Evolutionary conservation across 2,329 filamentous ascomycete genomes (phyloP).

Genomic region (Sporothrix variecibatus): DNA sequence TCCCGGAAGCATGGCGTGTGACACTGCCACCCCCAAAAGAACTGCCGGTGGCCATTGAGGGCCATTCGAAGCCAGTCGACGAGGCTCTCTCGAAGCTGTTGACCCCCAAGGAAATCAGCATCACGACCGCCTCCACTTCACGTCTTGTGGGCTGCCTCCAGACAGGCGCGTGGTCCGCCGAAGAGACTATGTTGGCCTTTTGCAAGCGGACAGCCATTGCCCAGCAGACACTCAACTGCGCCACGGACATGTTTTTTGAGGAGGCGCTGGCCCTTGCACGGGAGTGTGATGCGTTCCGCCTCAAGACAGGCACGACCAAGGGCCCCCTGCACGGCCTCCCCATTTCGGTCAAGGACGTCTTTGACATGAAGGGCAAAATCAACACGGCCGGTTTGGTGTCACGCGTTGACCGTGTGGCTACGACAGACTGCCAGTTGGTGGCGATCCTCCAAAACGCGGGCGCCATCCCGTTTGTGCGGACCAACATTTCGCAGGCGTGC

Average conservation of each 20-base stretch:
- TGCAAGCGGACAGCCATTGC: conserved; percentile 49
- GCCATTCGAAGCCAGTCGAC: background rate
- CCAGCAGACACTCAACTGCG: conserved; percentile 46
- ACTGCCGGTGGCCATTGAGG: background rate
- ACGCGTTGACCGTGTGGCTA: background rate
- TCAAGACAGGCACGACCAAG: conserved; percentile 35
- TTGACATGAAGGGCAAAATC: background rate
- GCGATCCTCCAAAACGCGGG: background rate
- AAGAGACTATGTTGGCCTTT: conserved; percentile 45
- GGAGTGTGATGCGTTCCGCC: conserved; percentile 39
- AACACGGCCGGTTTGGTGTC: background rate
- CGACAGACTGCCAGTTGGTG: background rate
- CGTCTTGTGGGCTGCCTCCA: background rate
- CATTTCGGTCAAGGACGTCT: conserved; percentile 32
- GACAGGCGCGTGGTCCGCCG: background rate
- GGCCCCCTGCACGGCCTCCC: conserved; percentile 50
- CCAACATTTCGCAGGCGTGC: background rate
- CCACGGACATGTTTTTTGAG: conserved; percentile 46
- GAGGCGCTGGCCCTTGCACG: conserved; percentile 37
- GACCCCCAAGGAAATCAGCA: background rate
- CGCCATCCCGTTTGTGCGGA: background rate
- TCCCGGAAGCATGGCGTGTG: background rate
- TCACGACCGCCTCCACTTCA: background rate
- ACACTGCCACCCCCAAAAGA: background rate
- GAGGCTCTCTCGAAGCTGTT: background rate